Percentiles rank a stretch among this genome's conserved stretches.
These are phyloP conservation scores for Arctium lappa DNA, from an alignment of 129 eudicot species.

Conservation along the genomic window DNA sequence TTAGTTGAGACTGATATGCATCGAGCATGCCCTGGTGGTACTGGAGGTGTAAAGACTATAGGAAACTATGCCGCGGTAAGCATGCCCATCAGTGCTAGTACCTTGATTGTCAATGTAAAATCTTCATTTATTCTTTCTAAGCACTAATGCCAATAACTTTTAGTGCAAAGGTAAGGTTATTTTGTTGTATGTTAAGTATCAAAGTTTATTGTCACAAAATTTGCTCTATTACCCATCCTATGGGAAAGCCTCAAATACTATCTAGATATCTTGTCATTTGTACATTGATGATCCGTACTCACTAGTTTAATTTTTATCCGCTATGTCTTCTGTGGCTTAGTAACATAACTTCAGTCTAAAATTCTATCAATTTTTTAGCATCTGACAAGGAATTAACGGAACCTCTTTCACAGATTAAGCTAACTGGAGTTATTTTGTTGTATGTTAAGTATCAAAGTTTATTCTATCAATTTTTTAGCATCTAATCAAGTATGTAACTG, in stretches of 20 bases:
- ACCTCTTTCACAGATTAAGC: background rate
- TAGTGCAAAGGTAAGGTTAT: background rate
- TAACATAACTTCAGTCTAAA: background rate
- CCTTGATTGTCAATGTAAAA: background rate
- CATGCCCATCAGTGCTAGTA: background rate
- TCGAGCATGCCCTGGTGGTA: slow-evolving; percentile 96
- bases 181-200: background rate
- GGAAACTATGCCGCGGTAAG: slow-evolving; percentile 96
- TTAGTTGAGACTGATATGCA: slow-evolving; percentile 84
- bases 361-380: background rate
- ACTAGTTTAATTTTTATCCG: background rate
- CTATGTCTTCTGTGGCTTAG: background rate
- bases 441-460: no score
- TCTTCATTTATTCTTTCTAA: background rate
- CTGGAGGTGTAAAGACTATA: slow-evolving; percentile 91
- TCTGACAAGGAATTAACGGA: background rate
- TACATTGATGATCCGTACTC: background rate
- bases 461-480: no score
- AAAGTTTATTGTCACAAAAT: background rate
- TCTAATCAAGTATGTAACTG: background rate
- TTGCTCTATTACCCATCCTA: no score
- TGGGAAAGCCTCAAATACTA: background rate
- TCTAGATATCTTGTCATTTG: background rate
- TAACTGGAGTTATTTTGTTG: no score
- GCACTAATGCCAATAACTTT: background rate